Conservation (phyloP, 306 rosid genomes). For the Castanea mollissima region DNA sequence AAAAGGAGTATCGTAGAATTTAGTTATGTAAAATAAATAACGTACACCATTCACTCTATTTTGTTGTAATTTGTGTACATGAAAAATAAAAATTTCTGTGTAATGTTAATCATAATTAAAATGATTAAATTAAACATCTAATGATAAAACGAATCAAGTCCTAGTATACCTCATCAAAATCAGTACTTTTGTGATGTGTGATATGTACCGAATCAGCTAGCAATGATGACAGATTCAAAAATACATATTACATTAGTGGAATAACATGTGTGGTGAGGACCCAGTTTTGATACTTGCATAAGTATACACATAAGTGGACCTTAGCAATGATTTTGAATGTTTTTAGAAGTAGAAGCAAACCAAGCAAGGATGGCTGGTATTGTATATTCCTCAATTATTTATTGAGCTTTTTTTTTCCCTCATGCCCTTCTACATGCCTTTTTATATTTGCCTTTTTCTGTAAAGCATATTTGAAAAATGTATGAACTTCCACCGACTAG, state of each 20-base stretch:
- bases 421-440: background rate
- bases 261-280: conserved; percentile 48
- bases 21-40: background rate
- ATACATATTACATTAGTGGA: conserved; percentile 31
- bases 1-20: background rate
- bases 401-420: conserved; percentile 29
- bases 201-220: conserved; percentile 40
- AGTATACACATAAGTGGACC: conserved; percentile 41
- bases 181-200: conserved; percentile 27
- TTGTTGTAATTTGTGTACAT: background rate
- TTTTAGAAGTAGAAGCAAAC: conserved; percentile 46
- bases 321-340: conserved; percentile 46
- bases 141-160: conserved; percentile 38
- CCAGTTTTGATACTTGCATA: conserved; percentile 36
- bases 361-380: conserved; percentile 44
- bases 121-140: conserved; percentile 21
- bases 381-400: conserved; percentile 32
- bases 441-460: conserved; percentile 32
- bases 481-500: conserved; percentile 31
- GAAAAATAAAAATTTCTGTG: background rate
- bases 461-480: conserved; percentile 32
- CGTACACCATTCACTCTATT: background rate
- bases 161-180: conserved; percentile 21
- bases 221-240: conserved; percentile 44
- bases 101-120: background rate